These are phyloP conservation scores for Fusarium sulawesiense DNA, from an alignment of 2,329 filamentous ascomycete species.

Conservation along the genomic window DNA sequence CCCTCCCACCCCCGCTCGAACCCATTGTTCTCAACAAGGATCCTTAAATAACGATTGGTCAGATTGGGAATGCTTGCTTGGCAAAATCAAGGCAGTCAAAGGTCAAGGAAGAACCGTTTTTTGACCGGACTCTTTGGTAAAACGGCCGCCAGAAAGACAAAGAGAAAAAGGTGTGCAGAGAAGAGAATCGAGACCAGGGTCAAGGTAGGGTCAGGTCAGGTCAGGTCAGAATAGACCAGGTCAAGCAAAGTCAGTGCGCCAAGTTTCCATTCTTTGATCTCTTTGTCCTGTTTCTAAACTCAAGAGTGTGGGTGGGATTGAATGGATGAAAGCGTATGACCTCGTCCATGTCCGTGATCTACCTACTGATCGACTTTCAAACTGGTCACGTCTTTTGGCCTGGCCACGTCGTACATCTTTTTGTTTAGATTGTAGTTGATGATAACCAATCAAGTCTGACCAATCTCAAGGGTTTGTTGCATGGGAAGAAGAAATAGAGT, in stretches of 20 bases:
- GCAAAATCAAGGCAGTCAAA: slow-evolving; percentile 19
- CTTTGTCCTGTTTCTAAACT: background rate
- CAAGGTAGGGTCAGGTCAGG: background rate
- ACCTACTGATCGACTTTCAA: background rate
- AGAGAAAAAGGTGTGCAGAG: background rate
- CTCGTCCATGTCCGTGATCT: background rate
- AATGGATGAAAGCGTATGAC: slow-evolving; percentile 19
- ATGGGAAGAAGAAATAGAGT: slow-evolving; percentile 3
- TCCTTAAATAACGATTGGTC: slow-evolving; percentile 22
- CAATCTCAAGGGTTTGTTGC: slow-evolving; percentile 16
- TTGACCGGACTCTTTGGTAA: slow-evolving; percentile 9
- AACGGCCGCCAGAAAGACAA: slow-evolving; percentile 12
- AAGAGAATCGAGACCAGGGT: background rate
- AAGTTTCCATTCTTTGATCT: background rate
- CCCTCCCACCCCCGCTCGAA: slow-evolving; percentile 7
- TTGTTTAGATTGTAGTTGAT: slow-evolving; percentile 41
- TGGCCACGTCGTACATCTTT: slow-evolving; percentile 26
- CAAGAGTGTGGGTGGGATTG: slow-evolving; percentile 17
- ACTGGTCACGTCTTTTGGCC: slow-evolving; percentile 20
- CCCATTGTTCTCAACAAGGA: slow-evolving; percentile 22
- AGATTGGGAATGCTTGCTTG: slow-evolving; percentile 31
- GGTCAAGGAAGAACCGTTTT: slow-evolving; percentile 21
- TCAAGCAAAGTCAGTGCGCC: slow-evolving; percentile 4
- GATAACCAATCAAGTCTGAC: slow-evolving; percentile 39
- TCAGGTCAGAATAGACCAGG: background rate